Conservation (phyloP, 2,329 filamentous ascomycete genomes). For the Aureobasidium sp. region DNA sequence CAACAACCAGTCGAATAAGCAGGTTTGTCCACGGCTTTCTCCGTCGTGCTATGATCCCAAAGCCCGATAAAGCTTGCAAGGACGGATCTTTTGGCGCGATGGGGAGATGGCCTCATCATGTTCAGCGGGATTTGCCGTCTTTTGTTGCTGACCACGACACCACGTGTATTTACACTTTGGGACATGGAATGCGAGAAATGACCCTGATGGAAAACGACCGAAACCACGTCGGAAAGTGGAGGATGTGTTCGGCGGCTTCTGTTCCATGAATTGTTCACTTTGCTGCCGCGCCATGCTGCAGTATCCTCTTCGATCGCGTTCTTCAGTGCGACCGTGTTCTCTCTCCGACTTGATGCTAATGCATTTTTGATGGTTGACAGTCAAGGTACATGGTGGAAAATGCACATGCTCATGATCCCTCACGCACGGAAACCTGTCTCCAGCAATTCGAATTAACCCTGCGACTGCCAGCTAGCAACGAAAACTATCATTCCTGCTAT, state of each 20-base stretch:
- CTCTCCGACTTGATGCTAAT: too few relatives aligned
- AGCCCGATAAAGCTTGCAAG: not conserved
- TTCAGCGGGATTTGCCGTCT: not conserved
- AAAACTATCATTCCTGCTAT: too few relatives aligned
- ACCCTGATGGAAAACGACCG: not conserved
- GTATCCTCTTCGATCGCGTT: too few relatives aligned
- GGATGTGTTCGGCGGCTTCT: not conserved
- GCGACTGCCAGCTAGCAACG: too few relatives aligned
- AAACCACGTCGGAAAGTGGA: not conserved
- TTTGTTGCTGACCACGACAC: not conserved
- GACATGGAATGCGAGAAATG: not conserved
- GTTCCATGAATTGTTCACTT: not conserved
- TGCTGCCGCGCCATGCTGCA: not conserved
- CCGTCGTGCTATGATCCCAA: conserved; percentile 3
- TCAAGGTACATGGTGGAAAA: too few relatives aligned
- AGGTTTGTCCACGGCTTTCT: not conserved
- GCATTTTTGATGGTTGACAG: too few relatives aligned
- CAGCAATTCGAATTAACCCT: too few relatives aligned
- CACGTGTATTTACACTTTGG: conserved; percentile 6
- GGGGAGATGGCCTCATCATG: not conserved
- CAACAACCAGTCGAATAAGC: not conserved
- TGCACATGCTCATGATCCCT: too few relatives aligned
- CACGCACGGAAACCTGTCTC: too few relatives aligned
- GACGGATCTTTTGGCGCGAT: conserved; percentile 1
- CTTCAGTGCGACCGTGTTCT: too few relatives aligned